These are phyloP conservation scores for Vanderwaltozyma polyspora DNA, from an alignment of 805 yeast genomes.

Conservation along the genomic window DNA sequence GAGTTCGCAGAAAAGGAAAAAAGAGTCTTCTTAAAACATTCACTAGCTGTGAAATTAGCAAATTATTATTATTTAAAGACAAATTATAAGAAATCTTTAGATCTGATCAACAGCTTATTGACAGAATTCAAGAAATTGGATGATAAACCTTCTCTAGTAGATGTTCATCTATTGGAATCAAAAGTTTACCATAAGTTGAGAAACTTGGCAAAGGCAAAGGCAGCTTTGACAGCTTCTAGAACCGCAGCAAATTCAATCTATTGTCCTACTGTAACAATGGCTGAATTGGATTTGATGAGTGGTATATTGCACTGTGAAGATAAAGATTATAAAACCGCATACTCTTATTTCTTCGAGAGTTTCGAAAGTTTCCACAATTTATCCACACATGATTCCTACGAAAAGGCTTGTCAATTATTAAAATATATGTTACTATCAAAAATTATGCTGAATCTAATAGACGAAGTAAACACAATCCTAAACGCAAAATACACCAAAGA, in stretches of 20 bases:
- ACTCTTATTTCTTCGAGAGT: slow-evolving; percentile 87
- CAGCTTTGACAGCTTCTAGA: slow-evolving; percentile 87
- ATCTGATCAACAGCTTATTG: slow-evolving; percentile 59
- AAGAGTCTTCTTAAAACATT: slow-evolving; percentile 79
- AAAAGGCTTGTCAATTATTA: slow-evolving; percentile 63
- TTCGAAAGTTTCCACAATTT: slow-evolving; percentile 73
- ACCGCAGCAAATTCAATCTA: slow-evolving; percentile 96
- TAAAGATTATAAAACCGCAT: slow-evolving; percentile 92
- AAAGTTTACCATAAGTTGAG: slow-evolving; percentile 84
- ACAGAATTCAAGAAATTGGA: slow-evolving; percentile 86
- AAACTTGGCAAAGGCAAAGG: slow-evolving; percentile 82
- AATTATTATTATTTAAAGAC: slow-evolving; percentile 58
- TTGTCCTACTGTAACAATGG: slow-evolving; percentile 88
- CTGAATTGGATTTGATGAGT: slow-evolving; percentile 88
- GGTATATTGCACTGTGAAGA: slow-evolving; percentile 96
- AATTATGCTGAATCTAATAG: slow-evolving; percentile 80
- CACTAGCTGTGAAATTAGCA: slow-evolving; percentile 74
- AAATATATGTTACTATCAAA: slow-evolving; percentile 89
- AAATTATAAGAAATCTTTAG: slow-evolving; percentile 56
- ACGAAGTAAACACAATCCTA: slow-evolving; percentile 73
- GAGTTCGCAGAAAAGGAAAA: slow-evolving; percentile 80
- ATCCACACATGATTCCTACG: slow-evolving; percentile 39
- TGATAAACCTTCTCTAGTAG: slow-evolving; percentile 90
- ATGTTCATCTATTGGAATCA: slow-evolving; percentile 85
- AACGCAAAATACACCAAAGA: slow-evolving; percentile 62